A percentile compares a stretch with the other conserved stretches of the same genome.
Conservation (phyloP, 2,329 filamentous ascomycete species). For the Colletotrichum sp. region DNA sequence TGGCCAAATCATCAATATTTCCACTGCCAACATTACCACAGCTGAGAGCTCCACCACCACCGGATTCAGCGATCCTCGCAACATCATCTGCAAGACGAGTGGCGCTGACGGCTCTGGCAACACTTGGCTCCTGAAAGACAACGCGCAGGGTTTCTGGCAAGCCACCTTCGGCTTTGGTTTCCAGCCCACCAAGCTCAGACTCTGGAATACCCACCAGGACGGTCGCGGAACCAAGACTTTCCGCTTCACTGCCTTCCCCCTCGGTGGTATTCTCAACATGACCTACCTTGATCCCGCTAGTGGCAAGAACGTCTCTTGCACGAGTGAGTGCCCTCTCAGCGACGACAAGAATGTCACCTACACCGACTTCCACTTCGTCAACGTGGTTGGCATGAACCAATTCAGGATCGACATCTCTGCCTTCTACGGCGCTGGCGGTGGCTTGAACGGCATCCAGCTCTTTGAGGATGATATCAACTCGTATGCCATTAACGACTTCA, state of each 20-base stretch:
- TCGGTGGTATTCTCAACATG: conserved; percentile 94
- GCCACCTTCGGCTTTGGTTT: conserved; percentile 85
- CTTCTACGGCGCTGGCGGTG: conserved; percentile 86
- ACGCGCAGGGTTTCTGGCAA: conserved; percentile 79
- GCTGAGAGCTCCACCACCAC: conserved; percentile 63
- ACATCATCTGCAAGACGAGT: conserved; percentile 80
- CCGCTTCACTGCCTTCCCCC: conserved; percentile 82
- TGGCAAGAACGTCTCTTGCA: conserved; percentile 73
- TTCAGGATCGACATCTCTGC: conserved; percentile 86
- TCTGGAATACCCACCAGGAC: conserved; percentile 86
- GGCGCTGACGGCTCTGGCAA: conserved; percentile 71
- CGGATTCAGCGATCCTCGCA: conserved; percentile 77
- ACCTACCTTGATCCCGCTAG: conserved; percentile 82
- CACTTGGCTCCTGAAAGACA: conserved; percentile 82
- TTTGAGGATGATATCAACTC: conserved; percentile 85
- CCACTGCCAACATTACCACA: conserved; percentile 74
- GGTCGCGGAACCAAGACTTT: conserved; percentile 89
- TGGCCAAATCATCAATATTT: conserved; percentile 83
- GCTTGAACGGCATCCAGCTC: conserved; percentile 83
- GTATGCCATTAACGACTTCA: conserved; percentile 86
- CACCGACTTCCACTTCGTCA: conserved; percentile 93
- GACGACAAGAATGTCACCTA: conserved; percentile 67
- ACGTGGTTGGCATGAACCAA: conserved; percentile 82
- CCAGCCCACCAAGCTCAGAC: conserved; percentile 80
- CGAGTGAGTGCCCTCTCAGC: conserved; percentile 83